Evolutionary conservation across 768 basidiomycete species (phyloP).

Genomic region (Leccinum disarticulatum): DNA sequence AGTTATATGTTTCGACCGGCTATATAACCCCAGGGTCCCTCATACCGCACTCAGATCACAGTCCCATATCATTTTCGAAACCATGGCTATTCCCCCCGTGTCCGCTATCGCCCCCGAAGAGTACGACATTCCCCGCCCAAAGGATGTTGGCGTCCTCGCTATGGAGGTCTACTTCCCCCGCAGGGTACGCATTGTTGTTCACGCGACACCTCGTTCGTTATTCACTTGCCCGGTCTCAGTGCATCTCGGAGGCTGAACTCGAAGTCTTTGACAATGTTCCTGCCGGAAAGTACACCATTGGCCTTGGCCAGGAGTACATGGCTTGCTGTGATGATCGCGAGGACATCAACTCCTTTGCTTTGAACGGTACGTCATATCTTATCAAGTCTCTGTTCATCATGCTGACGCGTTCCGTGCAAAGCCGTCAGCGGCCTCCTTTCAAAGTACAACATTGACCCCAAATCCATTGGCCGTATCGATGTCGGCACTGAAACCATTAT

Average conservation of each 20-base stretch:
- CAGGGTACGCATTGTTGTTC: conserved; percentile 53
- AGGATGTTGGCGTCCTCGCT: conserved; percentile 92
- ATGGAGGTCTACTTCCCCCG: conserved; percentile 95
- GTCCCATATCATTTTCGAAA: background rate
- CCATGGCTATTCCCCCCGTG: conserved; percentile 28
- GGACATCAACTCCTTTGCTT: conserved; percentile 97
- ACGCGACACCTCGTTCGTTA: conserved; percentile 6
- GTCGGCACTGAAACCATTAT: conserved; percentile 99
- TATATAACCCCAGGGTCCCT: conserved; percentile 25
- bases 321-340: conserved; percentile 98
- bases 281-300: conserved; percentile 98
- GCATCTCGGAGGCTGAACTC: conserved; percentile 93
- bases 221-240: conserved; percentile 44
- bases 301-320: conserved; percentile 97
- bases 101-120: conserved; percentile 12
- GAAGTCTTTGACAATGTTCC: conserved; percentile 93
- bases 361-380: conserved; percentile 68
- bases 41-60: background rate
- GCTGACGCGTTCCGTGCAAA: conserved; percentile 29
- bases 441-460: conserved; percentile 95
- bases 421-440: conserved; percentile 87
- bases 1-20: conserved; percentile 16
- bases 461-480: conserved; percentile 94
- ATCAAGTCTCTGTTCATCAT: background rate
- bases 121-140: conserved; percentile 54